A percentile compares a stretch with the other conserved stretches of the same genome.
phyloP scores from a whole-genome alignment of 768 basidiomycete genomes.

The Leucocoprinus birnbaumii region DNA sequence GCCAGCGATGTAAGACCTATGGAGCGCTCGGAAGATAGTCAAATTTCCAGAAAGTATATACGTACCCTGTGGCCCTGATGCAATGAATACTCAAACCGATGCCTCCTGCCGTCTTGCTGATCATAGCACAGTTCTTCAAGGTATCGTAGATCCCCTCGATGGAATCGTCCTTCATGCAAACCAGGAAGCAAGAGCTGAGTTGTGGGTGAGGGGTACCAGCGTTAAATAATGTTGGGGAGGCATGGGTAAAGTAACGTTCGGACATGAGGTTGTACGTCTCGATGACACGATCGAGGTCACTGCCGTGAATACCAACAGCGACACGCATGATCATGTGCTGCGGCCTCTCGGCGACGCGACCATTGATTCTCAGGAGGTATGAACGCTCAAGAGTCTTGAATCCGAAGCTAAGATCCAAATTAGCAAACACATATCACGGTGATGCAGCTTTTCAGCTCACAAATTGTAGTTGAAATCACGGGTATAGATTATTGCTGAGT shows the following conservation, averaged over 20 bases:
- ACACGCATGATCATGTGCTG: conserved; percentile 99
- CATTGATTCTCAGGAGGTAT: conserved; percentile 92
- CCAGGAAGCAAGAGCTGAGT: conserved; percentile 94
- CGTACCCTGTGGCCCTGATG: conserved; percentile 90
- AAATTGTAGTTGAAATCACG: conserved; percentile 98
- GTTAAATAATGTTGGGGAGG: conserved; percentile 97
- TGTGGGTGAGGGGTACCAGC: conserved; percentile 96
- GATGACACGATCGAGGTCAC: conserved; percentile 82
- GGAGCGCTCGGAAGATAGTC: background rate
- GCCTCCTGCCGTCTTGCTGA: conserved; percentile 98
- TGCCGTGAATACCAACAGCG: conserved; percentile 93
- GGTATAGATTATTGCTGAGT: conserved; percentile 96
- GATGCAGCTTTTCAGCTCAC: conserved; percentile 42
- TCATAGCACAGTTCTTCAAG: conserved; percentile 97
- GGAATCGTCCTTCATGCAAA: conserved; percentile 98
- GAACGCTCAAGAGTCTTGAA: conserved; percentile 99
- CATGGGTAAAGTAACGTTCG: conserved; percentile 97
- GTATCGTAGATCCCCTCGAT: conserved; percentile 99
- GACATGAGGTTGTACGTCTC: conserved; percentile 97
- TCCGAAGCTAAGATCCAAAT: conserved; percentile 66
- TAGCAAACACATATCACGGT: background rate
- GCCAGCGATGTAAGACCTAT: conserved; percentile 95
- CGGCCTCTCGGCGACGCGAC: conserved; percentile 93
- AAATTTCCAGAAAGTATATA: background rate
- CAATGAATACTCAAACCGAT: conserved; percentile 96